These are phyloP conservation scores for Phragmites australis DNA, from an alignment of 176 grass and related monocot genomes.

Conservation along the genomic window DNA sequence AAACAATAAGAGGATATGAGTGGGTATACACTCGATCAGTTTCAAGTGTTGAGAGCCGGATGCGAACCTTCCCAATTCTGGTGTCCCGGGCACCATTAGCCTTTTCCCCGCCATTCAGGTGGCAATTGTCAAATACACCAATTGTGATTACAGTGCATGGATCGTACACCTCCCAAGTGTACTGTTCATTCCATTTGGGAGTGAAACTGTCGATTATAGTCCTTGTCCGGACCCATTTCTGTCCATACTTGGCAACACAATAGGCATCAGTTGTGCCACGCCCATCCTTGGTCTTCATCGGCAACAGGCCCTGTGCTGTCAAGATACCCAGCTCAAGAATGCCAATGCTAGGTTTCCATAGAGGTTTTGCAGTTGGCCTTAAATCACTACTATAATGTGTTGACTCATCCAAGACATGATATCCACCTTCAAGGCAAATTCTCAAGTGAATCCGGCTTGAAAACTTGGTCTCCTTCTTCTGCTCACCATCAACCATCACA, in stretches of 20 bases:
- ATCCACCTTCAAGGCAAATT: conserved; percentile 69
- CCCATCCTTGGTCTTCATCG: conserved; percentile 77
- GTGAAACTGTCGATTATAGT: conserved; percentile 66
- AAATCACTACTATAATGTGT: conserved; percentile 81
- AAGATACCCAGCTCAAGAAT: conserved; percentile 66
- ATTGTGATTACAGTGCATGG: conserved; percentile 72
- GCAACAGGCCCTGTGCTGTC: conserved; percentile 59
- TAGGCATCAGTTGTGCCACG: conserved; percentile 73
- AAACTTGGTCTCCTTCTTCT: conserved; percentile 63
- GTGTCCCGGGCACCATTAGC: conserved; percentile 61
- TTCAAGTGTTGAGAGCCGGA: conserved; percentile 68
- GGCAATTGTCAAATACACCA: conserved; percentile 75
- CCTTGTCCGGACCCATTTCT: conserved; percentile 75
- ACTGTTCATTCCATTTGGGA: conserved; percentile 78
- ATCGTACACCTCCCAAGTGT: conserved; percentile 73
- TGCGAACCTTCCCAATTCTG: conserved; percentile 69
- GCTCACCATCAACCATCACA: conserved; percentile 65
- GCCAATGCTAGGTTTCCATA: conserved; percentile 72
- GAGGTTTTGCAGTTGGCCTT: conserved; percentile 64
- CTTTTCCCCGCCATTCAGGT: conserved; percentile 65
- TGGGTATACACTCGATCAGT: conserved; percentile 74
- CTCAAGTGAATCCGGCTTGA: conserved; percentile 69
- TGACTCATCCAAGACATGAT: conserved; percentile 76
- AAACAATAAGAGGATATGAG: conserved; percentile 63
- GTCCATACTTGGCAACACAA: conserved; percentile 74